Conservation (phyloP, 352 stramenopile genomes). For the Globisporangium heterothallicum region DNA sequence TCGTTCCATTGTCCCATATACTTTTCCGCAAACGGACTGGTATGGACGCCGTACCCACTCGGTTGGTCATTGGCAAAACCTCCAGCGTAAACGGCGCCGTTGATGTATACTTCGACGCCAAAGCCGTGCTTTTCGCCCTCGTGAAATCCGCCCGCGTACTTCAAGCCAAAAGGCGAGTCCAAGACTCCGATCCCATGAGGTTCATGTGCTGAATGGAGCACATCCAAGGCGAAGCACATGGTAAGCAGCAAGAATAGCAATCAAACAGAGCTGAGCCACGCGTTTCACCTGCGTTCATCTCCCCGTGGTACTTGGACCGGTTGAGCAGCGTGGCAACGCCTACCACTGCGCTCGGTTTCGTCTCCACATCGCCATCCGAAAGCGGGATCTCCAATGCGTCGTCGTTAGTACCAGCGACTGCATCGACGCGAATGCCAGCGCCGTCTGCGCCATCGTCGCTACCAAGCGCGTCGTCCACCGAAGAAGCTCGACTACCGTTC, state of each 20-base stretch:
- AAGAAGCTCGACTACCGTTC: too few species aligned
- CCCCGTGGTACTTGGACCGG: conserved; percentile 27
- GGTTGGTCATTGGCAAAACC: conserved; percentile 22
- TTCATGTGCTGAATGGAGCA: background rate
- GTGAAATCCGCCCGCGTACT: conserved; percentile 34
- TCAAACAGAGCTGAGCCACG: background rate
- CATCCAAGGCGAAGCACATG: background rate
- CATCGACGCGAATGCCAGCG: background rate
- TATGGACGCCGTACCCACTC: conserved; percentile 38
- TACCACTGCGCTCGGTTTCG: conserved; percentile 7
- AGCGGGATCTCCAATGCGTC: background rate
- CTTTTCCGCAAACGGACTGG: conserved; percentile 33
- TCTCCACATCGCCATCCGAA: background rate
- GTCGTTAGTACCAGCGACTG: background rate
- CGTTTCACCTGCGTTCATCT: conserved; percentile 18
- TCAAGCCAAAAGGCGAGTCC: conserved; percentile 23
- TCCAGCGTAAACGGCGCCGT: conserved; percentile 34
- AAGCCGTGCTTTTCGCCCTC: conserved; percentile 29
- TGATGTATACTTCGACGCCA: conserved; percentile 35
- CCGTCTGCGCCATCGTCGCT: too few species aligned
- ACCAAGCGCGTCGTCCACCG: too few species aligned
- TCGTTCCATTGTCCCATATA: conserved; percentile 39
- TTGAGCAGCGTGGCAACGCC: conserved; percentile 17
- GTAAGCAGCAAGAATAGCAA: background rate
- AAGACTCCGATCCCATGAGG: conserved; percentile 37